These are phyloP conservation scores for Alternaria hordeiaustralica DNA, from an alignment of 2,329 filamentous ascomycete species.

Conservation along the genomic window DNA sequence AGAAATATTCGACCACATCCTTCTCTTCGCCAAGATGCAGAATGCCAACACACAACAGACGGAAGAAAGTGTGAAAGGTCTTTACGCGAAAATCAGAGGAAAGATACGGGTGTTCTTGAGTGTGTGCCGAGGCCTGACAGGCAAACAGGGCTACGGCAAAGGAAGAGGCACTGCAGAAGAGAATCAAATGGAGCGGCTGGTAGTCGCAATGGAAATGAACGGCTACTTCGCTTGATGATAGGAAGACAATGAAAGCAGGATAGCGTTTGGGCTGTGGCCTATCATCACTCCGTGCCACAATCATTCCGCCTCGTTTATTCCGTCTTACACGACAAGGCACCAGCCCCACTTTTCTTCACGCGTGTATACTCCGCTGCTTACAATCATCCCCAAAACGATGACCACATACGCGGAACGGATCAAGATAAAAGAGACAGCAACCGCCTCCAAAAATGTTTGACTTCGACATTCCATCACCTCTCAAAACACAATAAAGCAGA, in stretches of 20 bases:
- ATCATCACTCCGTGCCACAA: not conserved
- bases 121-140: constrained; percentile 71
- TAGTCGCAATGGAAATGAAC: constrained; percentile 74
- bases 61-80: constrained; percentile 45
- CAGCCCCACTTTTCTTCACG: not conserved
- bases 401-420: not conserved
- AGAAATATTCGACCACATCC: constrained; percentile 74
- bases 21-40: constrained; percentile 63
- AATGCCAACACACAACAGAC: constrained; percentile 29
- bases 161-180: constrained; percentile 51
- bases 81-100: constrained; percentile 72
- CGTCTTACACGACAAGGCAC: not conserved
- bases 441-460: not conserved
- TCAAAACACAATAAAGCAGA: no score
- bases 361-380: not conserved
- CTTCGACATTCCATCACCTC: not conserved
- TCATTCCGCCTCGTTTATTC: not conserved
- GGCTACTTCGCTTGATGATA: constrained; percentile 61
- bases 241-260: no score
- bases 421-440: not conserved
- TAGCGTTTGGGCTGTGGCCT: no score
- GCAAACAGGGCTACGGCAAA: constrained; percentile 60
- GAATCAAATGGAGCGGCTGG: constrained; percentile 71
- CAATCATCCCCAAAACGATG: not conserved
- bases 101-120: constrained; percentile 77